Evolutionary conservation across 1,139 yeast genomes (phyloP), one percentile per base, ranked within the genome.

Genomic region (Geotrichum bryndzae): DNA sequence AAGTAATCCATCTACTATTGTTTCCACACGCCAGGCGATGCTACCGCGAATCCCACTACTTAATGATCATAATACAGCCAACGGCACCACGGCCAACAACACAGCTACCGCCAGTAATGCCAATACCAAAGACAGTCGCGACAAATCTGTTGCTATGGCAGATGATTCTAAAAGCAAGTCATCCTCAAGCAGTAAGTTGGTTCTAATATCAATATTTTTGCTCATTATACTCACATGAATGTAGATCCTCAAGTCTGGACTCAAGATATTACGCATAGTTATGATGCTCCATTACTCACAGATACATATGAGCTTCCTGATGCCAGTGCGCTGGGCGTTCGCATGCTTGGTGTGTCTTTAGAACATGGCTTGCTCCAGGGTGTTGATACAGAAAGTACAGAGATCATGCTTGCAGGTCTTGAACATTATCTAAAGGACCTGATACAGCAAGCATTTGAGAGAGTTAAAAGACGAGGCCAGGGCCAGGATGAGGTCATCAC

Each of bases 341-440:
- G 94, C 59, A 85, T 94, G 79, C 76, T 87, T 51, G 96, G 96
- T 74, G 86, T 88, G 4, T 88, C 96, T 69, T 80, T 97, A 70
- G 99, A 94, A 70, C 85, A 91, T 71, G 99, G 99, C 0, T 77
- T 94, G n/a, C 81, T 94, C 0, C 96, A 96, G 0, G 86, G 87
- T 10, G 79, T 92, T 23, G 87, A 85, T 60, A 80, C 85, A 15
- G 86, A 84, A 22, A 90, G 88, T 1, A 82, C 90, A 38, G 96
- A 91, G 64, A 79, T 94, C n/a, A 73, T 92, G 66, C 78, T 86
- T 33, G 76, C 88, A 13, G 97, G 97, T 0, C 76, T 94, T 53
- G 97, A 92, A 69, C 79, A 83, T 53, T 94, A 91, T 74, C 75
- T 94, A 64, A 88, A 88, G 68, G 84, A 84, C 65, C 79, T 94